phyloP scores from a whole-genome alignment of 73 alveolate genomes.

The Paramecium octaurelia region DNA sequence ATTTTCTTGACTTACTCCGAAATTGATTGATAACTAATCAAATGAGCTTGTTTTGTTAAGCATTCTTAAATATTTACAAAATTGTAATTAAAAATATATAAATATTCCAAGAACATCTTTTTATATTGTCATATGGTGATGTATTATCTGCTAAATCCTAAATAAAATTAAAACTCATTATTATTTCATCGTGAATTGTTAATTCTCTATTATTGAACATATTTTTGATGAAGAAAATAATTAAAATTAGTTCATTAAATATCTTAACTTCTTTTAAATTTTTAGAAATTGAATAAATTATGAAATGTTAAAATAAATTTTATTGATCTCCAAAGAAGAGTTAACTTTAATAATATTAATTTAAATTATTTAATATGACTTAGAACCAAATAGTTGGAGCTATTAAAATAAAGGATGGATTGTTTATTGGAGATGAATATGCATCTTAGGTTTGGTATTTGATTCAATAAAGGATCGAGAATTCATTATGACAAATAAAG shows the following conservation, averaged over 20 bases:
- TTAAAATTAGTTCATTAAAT: not conserved
- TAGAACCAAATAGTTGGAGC: constrained; percentile 82
- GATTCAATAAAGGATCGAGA: constrained; percentile 79
- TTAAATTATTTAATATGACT: constrained; percentile 15
- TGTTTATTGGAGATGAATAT: constrained; percentile 87
- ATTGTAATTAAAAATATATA: not conserved
- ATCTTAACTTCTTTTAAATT: not conserved
- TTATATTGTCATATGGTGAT: not conserved
- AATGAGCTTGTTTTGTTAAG: not conserved
- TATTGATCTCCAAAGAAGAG: not conserved
- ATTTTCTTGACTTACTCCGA: not conserved
- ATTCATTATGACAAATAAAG: constrained; percentile 92
- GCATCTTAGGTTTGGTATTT: constrained; percentile 72
- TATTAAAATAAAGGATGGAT: constrained; percentile 83
- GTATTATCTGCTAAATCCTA: no score
- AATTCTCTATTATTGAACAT: not conserved
- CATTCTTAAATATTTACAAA: not conserved
- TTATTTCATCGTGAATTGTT: no score
- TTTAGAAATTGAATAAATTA: not conserved
- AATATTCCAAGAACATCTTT: no score
- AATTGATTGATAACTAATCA: not conserved
- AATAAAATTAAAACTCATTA: no score
- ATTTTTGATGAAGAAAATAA: no score
- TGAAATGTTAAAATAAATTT: not conserved
- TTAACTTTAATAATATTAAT: not conserved